phyloP scores from a whole-genome alignment of 257 asterid species.

The Marsdenia floribunda region DNA sequence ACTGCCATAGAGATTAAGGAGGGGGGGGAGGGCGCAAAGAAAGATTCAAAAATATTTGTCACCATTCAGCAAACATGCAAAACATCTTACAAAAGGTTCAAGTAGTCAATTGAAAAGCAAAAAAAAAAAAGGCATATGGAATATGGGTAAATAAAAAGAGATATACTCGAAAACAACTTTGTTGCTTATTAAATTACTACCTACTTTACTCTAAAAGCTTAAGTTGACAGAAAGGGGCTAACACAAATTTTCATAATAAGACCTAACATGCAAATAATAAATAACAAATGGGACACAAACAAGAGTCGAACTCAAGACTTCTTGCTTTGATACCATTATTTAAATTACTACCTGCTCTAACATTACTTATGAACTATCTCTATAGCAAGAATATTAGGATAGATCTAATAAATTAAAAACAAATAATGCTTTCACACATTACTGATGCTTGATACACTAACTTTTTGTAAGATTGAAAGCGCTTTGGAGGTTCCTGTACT shows the following conservation, averaged over 20 bases:
- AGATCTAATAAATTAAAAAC: neutral
- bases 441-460: slow-evolving; percentile 19
- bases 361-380: neutral
- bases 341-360: too few species aligned
- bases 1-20: neutral
- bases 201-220: too few species aligned
- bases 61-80: neutral
- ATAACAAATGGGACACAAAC: too few species aligned
- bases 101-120: neutral
- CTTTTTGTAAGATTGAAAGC: slow-evolving; percentile 76
- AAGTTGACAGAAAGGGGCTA: too few species aligned
- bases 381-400: neutral
- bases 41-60: neutral
- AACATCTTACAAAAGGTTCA: neutral
- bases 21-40: too few species aligned
- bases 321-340: too few species aligned
- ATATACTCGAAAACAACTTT: neutral
- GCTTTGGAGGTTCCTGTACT: slow-evolving; percentile 63
- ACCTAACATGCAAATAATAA: too few species aligned
- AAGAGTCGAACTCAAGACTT: too few species aligned
- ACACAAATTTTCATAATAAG: too few species aligned
- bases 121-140: neutral
- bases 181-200: too few species aligned
- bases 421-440: neutral
- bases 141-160: neutral